These are phyloP conservation scores for Populus alba DNA, from an alignment of 345 rosid genomes.

Conservation along the genomic window DNA sequence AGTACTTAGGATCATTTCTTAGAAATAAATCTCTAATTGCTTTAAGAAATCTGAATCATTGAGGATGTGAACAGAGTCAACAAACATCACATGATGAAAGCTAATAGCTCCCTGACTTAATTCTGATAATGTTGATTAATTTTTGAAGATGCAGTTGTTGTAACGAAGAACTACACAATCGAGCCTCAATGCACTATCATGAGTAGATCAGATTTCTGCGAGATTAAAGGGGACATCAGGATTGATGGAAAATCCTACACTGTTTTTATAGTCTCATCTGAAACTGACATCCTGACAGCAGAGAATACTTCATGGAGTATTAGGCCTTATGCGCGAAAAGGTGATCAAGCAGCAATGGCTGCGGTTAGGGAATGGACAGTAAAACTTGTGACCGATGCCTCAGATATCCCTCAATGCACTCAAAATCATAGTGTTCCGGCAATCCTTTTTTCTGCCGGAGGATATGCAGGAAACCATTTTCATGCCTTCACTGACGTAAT, in stretches of 20 bases:
- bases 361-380: conserved; percentile 61
- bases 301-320: conserved; percentile 45
- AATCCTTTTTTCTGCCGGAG: conserved; percentile 70
- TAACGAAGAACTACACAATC: conserved; percentile 13
- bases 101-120: not conserved
- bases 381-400: conserved; percentile 23
- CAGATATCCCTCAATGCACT: conserved; percentile 34
- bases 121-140: not conserved
- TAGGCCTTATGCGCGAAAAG: conserved; percentile 69
- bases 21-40: not conserved
- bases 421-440: conserved; percentile 52
- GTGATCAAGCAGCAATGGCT: conserved; percentile 47
- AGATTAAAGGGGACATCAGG: conserved; percentile 52
- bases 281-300: conserved; percentile 2
- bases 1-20: not conserved
- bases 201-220: conserved; percentile 65
- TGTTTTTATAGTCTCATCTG: conserved; percentile 31
- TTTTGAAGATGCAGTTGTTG: conserved; percentile 11
- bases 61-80: not conserved
- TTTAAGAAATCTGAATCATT: not conserved
- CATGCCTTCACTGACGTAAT: conserved; percentile 76
- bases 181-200: conserved; percentile 38
- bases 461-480: conserved; percentile 72
- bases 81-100: not conserved
- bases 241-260: conserved; percentile 49